Conservation (phyloP, 176 grass and related monocot genomes). For the Triticum dicoccoides region DNA sequence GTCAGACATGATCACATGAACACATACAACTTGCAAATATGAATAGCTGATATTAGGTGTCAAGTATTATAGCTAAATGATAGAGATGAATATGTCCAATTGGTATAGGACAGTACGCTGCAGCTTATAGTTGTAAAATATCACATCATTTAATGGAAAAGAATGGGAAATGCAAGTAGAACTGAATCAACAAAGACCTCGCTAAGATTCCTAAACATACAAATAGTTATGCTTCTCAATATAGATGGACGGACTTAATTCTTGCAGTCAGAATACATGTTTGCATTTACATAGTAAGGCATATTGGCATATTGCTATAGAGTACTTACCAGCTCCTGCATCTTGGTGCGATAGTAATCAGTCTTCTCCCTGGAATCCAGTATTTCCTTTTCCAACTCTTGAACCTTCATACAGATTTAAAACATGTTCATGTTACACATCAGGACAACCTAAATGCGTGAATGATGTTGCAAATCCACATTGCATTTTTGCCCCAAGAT, state of each 20-base stretch:
- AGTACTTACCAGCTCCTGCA: slow-evolving; percentile 96
- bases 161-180: slow-evolving; percentile 10
- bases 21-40: slow-evolving; percentile 20
- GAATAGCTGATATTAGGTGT: not conserved
- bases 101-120: slow-evolving; percentile 1
- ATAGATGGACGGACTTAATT: not conserved
- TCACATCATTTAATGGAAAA: slow-evolving; percentile 12
- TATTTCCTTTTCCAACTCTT: slow-evolving; percentile 99
- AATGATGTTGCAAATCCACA: slow-evolving; percentile 16
- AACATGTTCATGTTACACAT: slow-evolving; percentile 42
- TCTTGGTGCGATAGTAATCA: slow-evolving; percentile 89
- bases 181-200: slow-evolving; percentile 7
- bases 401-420: slow-evolving; percentile 65
- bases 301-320: slow-evolving; percentile 6
- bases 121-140: slow-evolving; percentile 2
- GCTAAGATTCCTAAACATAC: not conserved
- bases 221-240: not conserved
- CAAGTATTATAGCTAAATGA: not conserved
- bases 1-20: slow-evolving; percentile 25
- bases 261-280: slow-evolving; percentile 11
- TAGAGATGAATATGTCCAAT: not conserved
- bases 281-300: slow-evolving; percentile 14
- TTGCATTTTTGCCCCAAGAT: slow-evolving; percentile 8
- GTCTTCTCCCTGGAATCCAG: slow-evolving; percentile 94
- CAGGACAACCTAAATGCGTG: slow-evolving; percentile 6